Evolutionary conservation across 371 early-diverging fungal species (phyloP).

Genomic region (Polyrhizophydium stewartii): DNA sequence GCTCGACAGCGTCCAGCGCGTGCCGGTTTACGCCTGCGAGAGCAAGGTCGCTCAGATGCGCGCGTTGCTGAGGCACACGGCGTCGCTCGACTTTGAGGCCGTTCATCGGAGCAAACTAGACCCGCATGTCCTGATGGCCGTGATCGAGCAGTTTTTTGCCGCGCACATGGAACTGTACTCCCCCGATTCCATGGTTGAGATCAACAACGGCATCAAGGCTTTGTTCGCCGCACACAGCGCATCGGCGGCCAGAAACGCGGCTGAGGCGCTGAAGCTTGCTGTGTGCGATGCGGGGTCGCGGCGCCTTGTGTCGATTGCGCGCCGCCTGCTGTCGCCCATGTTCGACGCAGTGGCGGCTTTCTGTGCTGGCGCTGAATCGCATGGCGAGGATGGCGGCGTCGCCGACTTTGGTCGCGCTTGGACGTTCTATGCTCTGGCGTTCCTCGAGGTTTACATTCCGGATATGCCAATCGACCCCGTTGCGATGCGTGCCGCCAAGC

Average conservation of each 20-base stretch:
- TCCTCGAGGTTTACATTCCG: constrained; percentile 65
- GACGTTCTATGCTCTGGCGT: constrained; percentile 35
- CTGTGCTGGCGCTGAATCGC: too few relatives aligned
- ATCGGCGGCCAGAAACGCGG: too few relatives aligned
- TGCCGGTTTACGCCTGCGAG: constrained; percentile 6
- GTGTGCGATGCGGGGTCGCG: too few relatives aligned
- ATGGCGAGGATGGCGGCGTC: too few relatives aligned
- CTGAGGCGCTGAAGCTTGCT: too few relatives aligned
- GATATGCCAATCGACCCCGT: constrained; percentile 77
- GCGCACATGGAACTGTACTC: not conserved
- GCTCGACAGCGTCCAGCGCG: constrained; percentile 1
- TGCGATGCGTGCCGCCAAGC: constrained; percentile 60
- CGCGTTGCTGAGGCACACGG: not conserved
- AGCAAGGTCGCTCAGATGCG: constrained; percentile 8
- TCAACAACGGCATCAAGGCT: too few relatives aligned
- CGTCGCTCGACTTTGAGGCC: not conserved
- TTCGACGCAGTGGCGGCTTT: too few relatives aligned
- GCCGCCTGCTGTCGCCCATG: too few relatives aligned
- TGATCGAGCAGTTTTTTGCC: not conserved
- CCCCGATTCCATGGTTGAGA: too few relatives aligned
- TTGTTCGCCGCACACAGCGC: too few relatives aligned
- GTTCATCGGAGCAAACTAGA: not conserved
- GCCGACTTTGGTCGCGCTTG: constrained; percentile 3
- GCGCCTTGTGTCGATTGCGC: too few relatives aligned
- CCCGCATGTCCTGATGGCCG: not conserved